phyloP scores from a whole-genome alignment of 768 basidiomycete species.

The Rhodotorula taiwanensis region DNA sequence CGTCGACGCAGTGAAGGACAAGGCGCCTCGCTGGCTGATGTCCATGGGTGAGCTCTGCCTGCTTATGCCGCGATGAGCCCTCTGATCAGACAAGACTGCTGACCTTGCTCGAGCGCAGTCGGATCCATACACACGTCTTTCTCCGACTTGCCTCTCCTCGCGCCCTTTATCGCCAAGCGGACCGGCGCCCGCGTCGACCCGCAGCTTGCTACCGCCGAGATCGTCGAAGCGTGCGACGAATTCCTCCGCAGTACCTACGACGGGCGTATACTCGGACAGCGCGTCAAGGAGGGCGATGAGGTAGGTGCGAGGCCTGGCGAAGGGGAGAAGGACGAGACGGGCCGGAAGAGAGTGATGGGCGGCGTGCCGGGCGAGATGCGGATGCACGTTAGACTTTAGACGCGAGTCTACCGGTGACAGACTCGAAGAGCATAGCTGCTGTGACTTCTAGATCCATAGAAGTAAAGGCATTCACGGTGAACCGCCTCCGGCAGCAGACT shows the following conservation, averaged over 20 bases:
- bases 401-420: too few relatives aligned
- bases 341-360: conserved; percentile 1
- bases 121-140: conserved; percentile 39
- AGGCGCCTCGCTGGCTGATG: conserved; percentile 14
- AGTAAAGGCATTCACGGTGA: too few relatives aligned
- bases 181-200: conserved; percentile 11
- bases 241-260: not conserved
- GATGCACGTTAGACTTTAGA: too few relatives aligned
- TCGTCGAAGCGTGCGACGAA: conserved; percentile 17
- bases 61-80: too few relatives aligned
- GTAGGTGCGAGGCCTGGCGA: conserved; percentile 4
- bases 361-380: too few relatives aligned
- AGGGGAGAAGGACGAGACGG: conserved; percentile 2
- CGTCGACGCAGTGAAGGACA: conserved; percentile 7
- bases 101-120: conserved; percentile 17
- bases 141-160: conserved; percentile 36
- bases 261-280: not conserved
- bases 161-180: conserved; percentile 7
- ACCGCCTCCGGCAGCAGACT: too few relatives aligned
- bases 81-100: too few relatives aligned
- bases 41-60: conserved; percentile 17
- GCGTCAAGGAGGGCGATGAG: conserved; percentile 9
- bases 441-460: too few relatives aligned
- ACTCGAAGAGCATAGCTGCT: too few relatives aligned
- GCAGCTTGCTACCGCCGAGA: not conserved